Conservation (phyloP, 2,329 filamentous ascomycete species). For the Fusarium penzigii region DNA sequence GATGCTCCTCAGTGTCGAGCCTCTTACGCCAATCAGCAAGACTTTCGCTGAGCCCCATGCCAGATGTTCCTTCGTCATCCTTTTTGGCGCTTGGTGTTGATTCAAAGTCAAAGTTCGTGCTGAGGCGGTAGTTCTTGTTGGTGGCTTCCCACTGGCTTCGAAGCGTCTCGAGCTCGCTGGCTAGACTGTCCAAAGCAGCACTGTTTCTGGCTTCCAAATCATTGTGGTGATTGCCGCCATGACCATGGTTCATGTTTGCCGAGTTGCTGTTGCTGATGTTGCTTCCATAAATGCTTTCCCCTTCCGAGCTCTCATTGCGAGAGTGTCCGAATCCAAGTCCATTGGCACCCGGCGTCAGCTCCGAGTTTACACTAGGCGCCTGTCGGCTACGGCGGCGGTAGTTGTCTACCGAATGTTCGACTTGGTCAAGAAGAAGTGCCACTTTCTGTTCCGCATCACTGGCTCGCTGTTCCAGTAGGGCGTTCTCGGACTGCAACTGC, state of each 20-base stretch:
- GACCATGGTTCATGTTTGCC: conserved; percentile 60
- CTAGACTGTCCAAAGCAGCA: conserved; percentile 82
- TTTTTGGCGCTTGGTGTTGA: conserved; percentile 40
- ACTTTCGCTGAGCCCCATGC: conserved; percentile 64
- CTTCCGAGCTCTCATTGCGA: conserved; percentile 59
- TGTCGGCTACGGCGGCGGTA: conserved; percentile 79
- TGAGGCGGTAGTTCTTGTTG: conserved; percentile 91
- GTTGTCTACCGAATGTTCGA: conserved; percentile 90
- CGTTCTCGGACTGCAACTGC: conserved; percentile 80
- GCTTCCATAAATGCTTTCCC: conserved; percentile 64
- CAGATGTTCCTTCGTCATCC: conserved; percentile 43
- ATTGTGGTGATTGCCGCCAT: conserved; percentile 47
- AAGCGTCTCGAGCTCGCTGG: conserved; percentile 87
- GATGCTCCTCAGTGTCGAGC: conserved; percentile 59
- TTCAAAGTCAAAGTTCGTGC: conserved; percentile 88
- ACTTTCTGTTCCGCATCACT: conserved; percentile 92
- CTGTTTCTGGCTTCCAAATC: conserved; percentile 54
- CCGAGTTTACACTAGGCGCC: conserved; percentile 53
- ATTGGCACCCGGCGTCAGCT: conserved; percentile 36
- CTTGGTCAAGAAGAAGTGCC: conserved; percentile 87
- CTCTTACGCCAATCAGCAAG: conserved; percentile 79
- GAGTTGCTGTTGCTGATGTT: conserved; percentile 41
- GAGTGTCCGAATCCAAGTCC: conserved; percentile 43
- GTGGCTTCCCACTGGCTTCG: conserved; percentile 93
- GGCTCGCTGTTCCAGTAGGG: conserved; percentile 77